Base-by-base conservation (phyloP, 306 rosid genomes). In the Castanopsis chinensis region DNA sequence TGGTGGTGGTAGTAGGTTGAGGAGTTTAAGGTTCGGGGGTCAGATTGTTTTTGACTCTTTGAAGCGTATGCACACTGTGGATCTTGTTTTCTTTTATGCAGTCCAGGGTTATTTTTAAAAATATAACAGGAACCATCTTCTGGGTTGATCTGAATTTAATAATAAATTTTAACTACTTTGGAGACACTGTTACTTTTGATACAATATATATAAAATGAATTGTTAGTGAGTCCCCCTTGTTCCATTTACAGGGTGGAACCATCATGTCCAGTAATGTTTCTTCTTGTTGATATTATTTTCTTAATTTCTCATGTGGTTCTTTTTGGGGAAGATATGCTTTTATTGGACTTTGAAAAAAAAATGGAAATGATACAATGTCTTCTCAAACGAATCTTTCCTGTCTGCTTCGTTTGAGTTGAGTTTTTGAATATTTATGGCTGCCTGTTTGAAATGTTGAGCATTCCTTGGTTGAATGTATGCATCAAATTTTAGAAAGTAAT, bases 201-300 rank as follows among this genome's bases (percentile, higher is more conserved):
- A 85, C 85, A 6, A 74, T 68, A 3, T 85, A 7, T 37, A 74
- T 19, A 81, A 81, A 55, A 81, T 69, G 23, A 81, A 81, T 53
- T 80, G 83, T 54, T 85, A 69, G 32, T 60, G 88, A 65, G 82
- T 85, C 25, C 88, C 88, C 9, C 74, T 81, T 85, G 85, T 83
- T 73, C 88, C 88, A 18, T 85, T 85, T 71, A 81, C 83, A 1
- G 87, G 83, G 56, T 78, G 78, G 85, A 81, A 74, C 70, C 81
- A 81, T 56, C 88, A 85, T 19, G 86, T 49, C 14, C 15, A 49
- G 53, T 49, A 3, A 49, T 49, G 15, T 3, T 4, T 64, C 43
- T 17, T 30, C 43, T 68, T n/a, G 52, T 11, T 68, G 27, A 3
- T 1, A 35, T 18, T 35, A 9, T 68, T 68, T 19, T 68, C 52